phyloP scores from a whole-genome alignment of 2,329 filamentous ascomycete species.

The Blastomyces gilchristii region DNA sequence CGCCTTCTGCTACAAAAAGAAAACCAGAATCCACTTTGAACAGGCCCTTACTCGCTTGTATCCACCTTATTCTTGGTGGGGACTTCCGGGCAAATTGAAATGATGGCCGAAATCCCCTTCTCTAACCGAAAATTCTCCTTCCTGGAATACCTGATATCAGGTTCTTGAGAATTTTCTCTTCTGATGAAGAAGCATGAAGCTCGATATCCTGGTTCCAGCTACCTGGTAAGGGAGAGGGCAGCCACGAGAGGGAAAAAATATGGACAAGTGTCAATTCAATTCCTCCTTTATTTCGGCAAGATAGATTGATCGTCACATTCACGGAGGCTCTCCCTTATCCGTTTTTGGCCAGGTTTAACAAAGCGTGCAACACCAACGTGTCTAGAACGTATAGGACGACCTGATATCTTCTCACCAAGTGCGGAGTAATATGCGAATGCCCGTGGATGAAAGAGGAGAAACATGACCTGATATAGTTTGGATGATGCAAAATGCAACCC shows the following conservation, averaged over 20 bases:
- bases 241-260: background rate
- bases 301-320: constrained; percentile 15
- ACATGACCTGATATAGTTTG: background rate
- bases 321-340: background rate
- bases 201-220: background rate
- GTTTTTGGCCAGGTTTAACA: constrained; percentile 8
- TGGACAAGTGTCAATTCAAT: background rate
- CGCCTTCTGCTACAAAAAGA: background rate
- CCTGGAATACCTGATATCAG: background rate
- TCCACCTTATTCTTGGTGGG: background rate
- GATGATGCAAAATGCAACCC: constrained; percentile 1
- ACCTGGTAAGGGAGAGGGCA: background rate
- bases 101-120: background rate
- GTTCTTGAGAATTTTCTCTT: background rate
- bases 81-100: background rate
- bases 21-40: background rate
- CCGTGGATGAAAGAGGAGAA: constrained; percentile 11
- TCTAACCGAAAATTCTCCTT: background rate
- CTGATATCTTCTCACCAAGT: constrained; percentile 9
- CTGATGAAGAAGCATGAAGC: background rate
- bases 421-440: constrained; percentile 9
- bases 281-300: constrained; percentile 10
- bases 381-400: constrained; percentile 10
- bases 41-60: background rate
- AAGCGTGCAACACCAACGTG: constrained; percentile 13